Conservation (phyloP, 163 green algal species). For the Chloroidium sp. region DNA sequence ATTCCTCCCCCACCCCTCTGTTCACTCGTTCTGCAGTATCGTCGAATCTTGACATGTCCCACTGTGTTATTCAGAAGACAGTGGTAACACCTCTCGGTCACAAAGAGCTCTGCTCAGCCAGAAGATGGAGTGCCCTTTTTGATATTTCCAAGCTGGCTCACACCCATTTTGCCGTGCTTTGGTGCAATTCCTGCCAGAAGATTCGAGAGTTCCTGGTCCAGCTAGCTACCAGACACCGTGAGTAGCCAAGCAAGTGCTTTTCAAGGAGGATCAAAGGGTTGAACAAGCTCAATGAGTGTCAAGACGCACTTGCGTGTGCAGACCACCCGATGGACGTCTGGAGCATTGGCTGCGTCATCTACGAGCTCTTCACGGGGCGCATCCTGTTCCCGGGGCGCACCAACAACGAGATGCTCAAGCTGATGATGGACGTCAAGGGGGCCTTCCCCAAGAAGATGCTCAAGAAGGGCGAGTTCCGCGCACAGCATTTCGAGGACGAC, state of each 20-base stretch:
- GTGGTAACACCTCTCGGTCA: too few relatives aligned
- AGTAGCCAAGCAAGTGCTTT: conserved; percentile 1
- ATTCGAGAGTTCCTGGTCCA: too few relatives aligned
- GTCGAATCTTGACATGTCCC: too few relatives aligned
- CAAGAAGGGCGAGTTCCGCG: conserved; percentile 72
- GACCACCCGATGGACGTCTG: conserved; percentile 94
- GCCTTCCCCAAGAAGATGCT: conserved; percentile 94
- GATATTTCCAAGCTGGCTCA: too few relatives aligned
- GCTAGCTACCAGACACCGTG: too few relatives aligned
- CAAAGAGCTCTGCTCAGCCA: too few relatives aligned
- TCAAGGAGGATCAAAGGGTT: background rate
- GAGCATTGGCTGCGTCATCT: conserved; percentile 89
- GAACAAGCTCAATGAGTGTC: background rate
- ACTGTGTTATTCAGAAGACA: too few relatives aligned
- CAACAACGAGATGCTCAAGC: conserved; percentile 99
- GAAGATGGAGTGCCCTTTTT: too few relatives aligned
- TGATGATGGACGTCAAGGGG: conserved; percentile 94
- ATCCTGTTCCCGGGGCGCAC: conserved; percentile 90
- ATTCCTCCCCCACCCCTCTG: background rate
- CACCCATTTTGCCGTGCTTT: too few relatives aligned
- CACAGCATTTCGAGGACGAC: conserved; percentile 91
- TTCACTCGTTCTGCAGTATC: background rate
- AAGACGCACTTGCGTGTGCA: conserved; percentile 20
- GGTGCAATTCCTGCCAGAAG: too few relatives aligned
- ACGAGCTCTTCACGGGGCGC: conserved; percentile 93